These are phyloP conservation scores for Diutina ranongensis DNA, from an alignment of 1,139 yeast genomes.

Conservation along the genomic window DNA sequence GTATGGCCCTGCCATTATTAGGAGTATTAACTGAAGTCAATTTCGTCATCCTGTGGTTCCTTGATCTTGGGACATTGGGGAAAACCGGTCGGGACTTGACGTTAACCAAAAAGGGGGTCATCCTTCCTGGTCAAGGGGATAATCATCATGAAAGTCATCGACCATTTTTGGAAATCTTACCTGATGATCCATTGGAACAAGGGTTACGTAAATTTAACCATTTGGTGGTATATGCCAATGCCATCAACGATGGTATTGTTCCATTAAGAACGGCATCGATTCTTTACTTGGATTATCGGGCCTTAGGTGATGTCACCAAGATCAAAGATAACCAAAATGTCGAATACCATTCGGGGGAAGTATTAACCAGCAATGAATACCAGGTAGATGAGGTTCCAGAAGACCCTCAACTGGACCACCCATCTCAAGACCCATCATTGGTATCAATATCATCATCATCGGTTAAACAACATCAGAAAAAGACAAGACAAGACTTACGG, in stretches of 20 bases:
- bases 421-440: background rate
- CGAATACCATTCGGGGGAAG: background rate
- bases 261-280: constrained; percentile 17
- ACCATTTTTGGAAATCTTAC: constrained; percentile 15
- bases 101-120: constrained; percentile 12
- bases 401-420: background rate
- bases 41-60: constrained; percentile 15
- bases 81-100: constrained; percentile 19
- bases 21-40: constrained; percentile 18
- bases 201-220: constrained; percentile 13
- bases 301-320: constrained; percentile 11
- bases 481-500: background rate
- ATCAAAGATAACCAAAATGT: background rate
- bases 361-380: background rate
- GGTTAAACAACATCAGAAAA: background rate
- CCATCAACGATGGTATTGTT: constrained; percentile 19
- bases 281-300: constrained; percentile 17
- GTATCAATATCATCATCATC: background rate
- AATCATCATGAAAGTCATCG: constrained; percentile 7
- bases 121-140: constrained; percentile 6
- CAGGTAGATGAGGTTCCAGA: background rate
- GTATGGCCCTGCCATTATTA: constrained; percentile 17
- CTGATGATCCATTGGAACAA: constrained; percentile 16
- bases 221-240: constrained; percentile 17
- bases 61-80: constrained; percentile 18